Conservation (phyloP, 78 protist species). For the Polysphondylium violaceum region DNA sequence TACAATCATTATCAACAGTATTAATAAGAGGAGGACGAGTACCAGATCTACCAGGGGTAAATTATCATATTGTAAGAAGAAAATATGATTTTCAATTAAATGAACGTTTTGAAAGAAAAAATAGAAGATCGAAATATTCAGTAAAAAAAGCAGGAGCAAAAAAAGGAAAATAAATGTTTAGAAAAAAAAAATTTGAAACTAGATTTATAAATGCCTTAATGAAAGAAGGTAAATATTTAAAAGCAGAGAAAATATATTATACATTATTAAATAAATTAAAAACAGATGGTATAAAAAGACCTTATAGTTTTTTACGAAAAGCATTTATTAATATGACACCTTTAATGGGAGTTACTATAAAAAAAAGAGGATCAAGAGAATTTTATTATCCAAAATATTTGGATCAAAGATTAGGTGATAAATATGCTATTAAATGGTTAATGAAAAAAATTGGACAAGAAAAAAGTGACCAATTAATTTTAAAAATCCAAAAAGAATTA, state of each 20-base stretch:
- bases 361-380: constrained; percentile 8
- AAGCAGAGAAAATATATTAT: constrained; percentile 4
- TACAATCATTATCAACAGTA: constrained; percentile 29
- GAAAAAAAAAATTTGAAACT: neutral
- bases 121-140: constrained; percentile 15
- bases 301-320: neutral
- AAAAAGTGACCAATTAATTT: neutral
- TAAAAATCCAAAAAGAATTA: neutral
- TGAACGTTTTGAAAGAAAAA: constrained; percentile 6
- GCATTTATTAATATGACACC: neutral
- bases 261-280: constrained; percentile 7
- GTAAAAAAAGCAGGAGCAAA: neutral
- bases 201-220: constrained; percentile 25
- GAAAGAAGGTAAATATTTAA: constrained; percentile 20
- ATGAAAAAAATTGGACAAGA: neutral
- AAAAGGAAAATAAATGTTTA: neutral
- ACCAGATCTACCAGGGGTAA: constrained; percentile 45
- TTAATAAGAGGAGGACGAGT: constrained; percentile 32
- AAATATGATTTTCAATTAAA: constrained; percentile 15
- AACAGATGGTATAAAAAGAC: neutral
- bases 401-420: neutral
- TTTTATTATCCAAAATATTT: neutral
- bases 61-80: constrained; percentile 9
- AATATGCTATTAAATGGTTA: constrained; percentile 8
- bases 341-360: neutral